Percentiles rank a stretch among this genome's conserved stretches.
phyloP scores from a whole-genome alignment of 129 eudicot genomes.

The Arctium lappa region DNA sequence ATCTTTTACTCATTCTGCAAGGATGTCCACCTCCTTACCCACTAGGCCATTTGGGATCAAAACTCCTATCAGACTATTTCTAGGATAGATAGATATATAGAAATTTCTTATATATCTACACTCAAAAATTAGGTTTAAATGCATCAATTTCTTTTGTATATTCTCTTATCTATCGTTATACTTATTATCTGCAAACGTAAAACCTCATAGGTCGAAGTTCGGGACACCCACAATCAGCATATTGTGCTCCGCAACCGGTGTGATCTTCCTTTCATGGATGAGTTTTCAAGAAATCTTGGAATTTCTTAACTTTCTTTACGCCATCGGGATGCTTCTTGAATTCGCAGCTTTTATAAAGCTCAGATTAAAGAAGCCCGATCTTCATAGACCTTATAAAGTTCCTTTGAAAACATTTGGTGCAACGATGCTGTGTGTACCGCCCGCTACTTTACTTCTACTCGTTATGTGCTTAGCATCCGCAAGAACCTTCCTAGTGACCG shows the following conservation, averaged over 20 bases:
- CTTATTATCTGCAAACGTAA: neutral
- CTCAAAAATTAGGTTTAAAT: neutral
- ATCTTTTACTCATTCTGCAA: neutral
- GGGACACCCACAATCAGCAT: conserved; percentile 91
- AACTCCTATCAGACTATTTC: no score
- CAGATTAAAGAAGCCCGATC: conserved; percentile 76
- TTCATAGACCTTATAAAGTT: conserved; percentile 79
- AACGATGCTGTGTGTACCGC: conserved; percentile 69
- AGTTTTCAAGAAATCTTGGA: conserved; percentile 90
- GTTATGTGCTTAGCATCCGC: conserved; percentile 82
- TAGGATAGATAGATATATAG: neutral
- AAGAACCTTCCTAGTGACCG: conserved; percentile 56
- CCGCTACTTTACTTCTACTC: conserved; percentile 61
- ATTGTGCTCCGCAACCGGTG: conserved; percentile 88
- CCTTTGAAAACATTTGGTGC: conserved; percentile 75
- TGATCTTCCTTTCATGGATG: conserved; percentile 90
- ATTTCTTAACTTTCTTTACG: conserved; percentile 77
- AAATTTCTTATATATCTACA: neutral
- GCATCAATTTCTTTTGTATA: neutral
- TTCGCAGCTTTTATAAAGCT: conserved; percentile 78
- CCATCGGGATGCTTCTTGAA: conserved; percentile 83
- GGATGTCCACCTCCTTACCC: neutral
- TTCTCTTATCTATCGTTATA: neutral
- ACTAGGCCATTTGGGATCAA: no score
- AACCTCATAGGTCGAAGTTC: conserved; percentile 58